Evolutionary conservation across 345 rosid species (phyloP).

Genomic region (Cardiospermum halicacabum): DNA sequence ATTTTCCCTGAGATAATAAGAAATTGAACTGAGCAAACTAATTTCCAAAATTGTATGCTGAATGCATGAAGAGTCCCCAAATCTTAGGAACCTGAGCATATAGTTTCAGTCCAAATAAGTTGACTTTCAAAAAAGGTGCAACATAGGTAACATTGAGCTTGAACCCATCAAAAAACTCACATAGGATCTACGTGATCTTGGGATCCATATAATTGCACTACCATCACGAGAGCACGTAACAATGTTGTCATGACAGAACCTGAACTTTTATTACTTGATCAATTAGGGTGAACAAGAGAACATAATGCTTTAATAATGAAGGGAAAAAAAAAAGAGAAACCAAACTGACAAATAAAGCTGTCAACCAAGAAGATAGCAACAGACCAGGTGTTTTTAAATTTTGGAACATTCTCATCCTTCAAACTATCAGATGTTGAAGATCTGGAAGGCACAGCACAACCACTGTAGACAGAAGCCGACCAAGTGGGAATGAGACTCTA

Average conservation of each 20-base stretch:
- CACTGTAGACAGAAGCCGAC: conserved; percentile 55
- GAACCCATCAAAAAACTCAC: conserved; percentile 40
- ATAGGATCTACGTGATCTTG: conserved; percentile 82
- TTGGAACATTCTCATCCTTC: conserved; percentile 87
- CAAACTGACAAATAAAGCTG: conserved; percentile 14
- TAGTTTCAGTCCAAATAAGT: conserved; percentile 5
- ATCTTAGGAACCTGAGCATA: background rate
- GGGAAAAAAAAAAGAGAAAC: conserved; percentile 5
- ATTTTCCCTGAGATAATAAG: conserved; percentile 57
- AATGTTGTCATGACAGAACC: conserved; percentile 95
- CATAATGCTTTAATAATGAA: conserved; percentile 5
- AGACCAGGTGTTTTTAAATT: conserved; percentile 89
- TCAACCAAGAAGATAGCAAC: conserved; percentile 15
- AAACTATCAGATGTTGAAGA: conserved; percentile 59
- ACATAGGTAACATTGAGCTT: conserved; percentile 1
- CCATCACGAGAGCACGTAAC: conserved; percentile 99
- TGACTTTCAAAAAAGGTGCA: conserved; percentile 5
- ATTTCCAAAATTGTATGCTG: background rate
- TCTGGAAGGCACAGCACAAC: conserved; percentile 82
- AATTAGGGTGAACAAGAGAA: conserved; percentile 10
- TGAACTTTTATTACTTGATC: conserved; percentile 21
- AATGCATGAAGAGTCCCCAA: conserved; percentile 3
- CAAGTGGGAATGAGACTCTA: conserved; percentile 11
- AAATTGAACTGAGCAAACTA: conserved; percentile 3
- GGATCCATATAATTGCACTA: conserved; percentile 98